A percentile compares a stretch with the other conserved stretches of the same genome.
Conservation (phyloP, 768 basidiomycete species). For the Rhizopogon vesiculosus region DNA sequence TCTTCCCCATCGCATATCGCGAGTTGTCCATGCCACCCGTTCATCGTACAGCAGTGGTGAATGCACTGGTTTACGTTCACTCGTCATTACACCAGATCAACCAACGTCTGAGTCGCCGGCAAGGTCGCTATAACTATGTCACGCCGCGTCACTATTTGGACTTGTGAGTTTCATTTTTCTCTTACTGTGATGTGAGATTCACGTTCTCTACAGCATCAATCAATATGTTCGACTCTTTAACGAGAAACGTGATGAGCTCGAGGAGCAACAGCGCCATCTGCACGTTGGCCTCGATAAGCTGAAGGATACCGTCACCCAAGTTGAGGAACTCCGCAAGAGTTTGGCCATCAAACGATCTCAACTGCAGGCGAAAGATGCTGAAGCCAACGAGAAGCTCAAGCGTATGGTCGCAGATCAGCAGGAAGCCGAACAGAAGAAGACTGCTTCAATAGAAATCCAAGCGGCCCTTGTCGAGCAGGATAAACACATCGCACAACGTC, state of each 20-base stretch:
- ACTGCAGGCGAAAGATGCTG: slow-evolving; percentile 86
- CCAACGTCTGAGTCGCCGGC: slow-evolving; percentile 80
- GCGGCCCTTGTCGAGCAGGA: slow-evolving; percentile 92
- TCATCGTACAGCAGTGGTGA: slow-evolving; percentile 88
- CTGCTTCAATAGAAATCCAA: slow-evolving; percentile 94
- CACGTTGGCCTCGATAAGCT: slow-evolving; percentile 98
- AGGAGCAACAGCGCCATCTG: slow-evolving; percentile 97
- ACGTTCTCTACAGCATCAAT: slow-evolving; percentile 63
- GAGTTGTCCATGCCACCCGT: slow-evolving; percentile 80
- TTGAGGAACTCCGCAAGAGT: slow-evolving; percentile 93
- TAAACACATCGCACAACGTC: slow-evolving; percentile 81
- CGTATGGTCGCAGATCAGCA: slow-evolving; percentile 99
- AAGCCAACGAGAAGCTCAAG: slow-evolving; percentile 96
- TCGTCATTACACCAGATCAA: slow-evolving; percentile 87
- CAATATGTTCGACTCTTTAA: slow-evolving; percentile 94
- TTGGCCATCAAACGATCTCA: slow-evolving; percentile 92
- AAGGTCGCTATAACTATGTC: slow-evolving; percentile 95
- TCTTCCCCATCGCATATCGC: slow-evolving; percentile 89
- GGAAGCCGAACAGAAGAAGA: slow-evolving; percentile 97
- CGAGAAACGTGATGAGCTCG: slow-evolving; percentile 95
- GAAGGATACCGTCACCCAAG: slow-evolving; percentile 91
- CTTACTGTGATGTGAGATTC: slow-evolving; percentile 3
- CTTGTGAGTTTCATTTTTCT: slow-evolving; percentile 65
- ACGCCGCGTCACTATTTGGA: slow-evolving; percentile 98
- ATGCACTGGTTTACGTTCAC: slow-evolving; percentile 91